phyloP scores from a whole-genome alignment of 257 asterid species.

The Solanum piurae region DNA sequence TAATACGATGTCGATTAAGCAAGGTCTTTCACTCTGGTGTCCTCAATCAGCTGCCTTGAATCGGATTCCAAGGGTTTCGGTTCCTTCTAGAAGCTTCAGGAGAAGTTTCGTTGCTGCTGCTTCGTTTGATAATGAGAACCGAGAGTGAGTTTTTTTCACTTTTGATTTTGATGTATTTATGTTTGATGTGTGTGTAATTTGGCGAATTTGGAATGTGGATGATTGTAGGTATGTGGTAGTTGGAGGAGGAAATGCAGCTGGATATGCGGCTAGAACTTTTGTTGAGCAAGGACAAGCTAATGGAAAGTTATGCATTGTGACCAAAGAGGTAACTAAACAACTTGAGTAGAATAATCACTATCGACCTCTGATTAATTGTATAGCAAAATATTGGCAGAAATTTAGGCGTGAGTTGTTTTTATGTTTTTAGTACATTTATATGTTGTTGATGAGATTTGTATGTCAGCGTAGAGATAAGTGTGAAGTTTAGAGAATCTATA shows the following conservation, averaged over 20 bases:
- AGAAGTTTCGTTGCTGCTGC: constrained; percentile 58
- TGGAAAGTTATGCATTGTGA: constrained; percentile 86
- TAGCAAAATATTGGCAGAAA: not conserved
- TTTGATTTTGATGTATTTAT: not conserved
- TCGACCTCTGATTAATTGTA: not conserved
- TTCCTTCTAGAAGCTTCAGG: constrained; percentile 30
- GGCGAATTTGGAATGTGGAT: not conserved
- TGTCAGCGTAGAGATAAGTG: not conserved
- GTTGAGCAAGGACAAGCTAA: constrained; percentile 86
- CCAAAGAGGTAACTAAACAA: constrained; percentile 55
- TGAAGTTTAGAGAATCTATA: not conserved
- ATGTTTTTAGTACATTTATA: not conserved
- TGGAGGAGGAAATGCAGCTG: constrained; percentile 96
- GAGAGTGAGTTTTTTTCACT: constrained; percentile 43
- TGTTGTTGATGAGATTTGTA: not conserved
- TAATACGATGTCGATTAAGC: constrained; percentile 46
- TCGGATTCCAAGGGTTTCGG: constrained; percentile 15
- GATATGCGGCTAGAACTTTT: constrained; percentile 83
- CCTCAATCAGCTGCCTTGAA: constrained; percentile 41
- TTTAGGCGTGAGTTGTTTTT: not conserved
- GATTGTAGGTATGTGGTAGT: constrained; percentile 64
- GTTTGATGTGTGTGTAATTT: not conserved
- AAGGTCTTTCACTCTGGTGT: constrained; percentile 54
- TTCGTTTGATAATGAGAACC: constrained; percentile 70
- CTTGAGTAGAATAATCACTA: not conserved